Conservation (phyloP, 345 rosid genomes). For the Pistacia integerrima region DNA sequence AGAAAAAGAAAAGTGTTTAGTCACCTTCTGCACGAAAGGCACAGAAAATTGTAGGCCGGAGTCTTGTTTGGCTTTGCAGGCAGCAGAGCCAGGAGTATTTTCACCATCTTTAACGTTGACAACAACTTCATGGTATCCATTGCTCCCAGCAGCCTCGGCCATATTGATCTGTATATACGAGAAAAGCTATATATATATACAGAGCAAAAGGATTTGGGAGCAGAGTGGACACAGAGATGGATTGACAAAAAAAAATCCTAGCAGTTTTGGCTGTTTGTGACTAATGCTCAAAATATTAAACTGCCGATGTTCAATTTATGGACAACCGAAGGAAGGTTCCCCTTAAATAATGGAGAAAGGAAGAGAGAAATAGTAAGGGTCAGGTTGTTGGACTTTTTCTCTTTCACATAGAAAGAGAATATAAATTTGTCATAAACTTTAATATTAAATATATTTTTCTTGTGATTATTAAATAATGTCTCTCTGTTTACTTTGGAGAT, state of each 20-base stretch:
- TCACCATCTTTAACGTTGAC: slow-evolving; percentile 52
- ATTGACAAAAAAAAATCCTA: not conserved
- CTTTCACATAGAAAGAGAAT: not conserved
- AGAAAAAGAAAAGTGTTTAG: too few species aligned
- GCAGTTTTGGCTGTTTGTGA: too few species aligned
- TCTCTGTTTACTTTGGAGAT: slow-evolving; percentile 10
- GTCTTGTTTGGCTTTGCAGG: slow-evolving; percentile 40
- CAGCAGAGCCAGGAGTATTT: not conserved
- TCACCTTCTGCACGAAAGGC: slow-evolving; percentile 81
- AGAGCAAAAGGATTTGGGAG: not conserved
- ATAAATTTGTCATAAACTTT: too few species aligned
- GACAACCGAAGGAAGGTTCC: not conserved
- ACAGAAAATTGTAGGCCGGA: slow-evolving; percentile 51
- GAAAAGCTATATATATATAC: too few species aligned
- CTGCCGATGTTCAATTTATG: slow-evolving; percentile 13
- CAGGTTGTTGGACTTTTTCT: not conserved
- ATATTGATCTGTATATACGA: slow-evolving; percentile 23
- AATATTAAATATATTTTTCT: too few species aligned
- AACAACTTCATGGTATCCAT: slow-evolving; percentile 44
- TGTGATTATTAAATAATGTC: not conserved
- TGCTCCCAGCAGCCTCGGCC: slow-evolving; percentile 46
- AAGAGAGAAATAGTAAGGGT: not conserved
- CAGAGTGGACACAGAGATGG: not conserved
- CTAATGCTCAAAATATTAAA: too few species aligned
- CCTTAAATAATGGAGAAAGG: not conserved